A percentile compares a stretch with the other conserved stretches of the same genome.
Conservation (phyloP, 257 asterid species). For the Nicotiana tomentosiformis region DNA sequence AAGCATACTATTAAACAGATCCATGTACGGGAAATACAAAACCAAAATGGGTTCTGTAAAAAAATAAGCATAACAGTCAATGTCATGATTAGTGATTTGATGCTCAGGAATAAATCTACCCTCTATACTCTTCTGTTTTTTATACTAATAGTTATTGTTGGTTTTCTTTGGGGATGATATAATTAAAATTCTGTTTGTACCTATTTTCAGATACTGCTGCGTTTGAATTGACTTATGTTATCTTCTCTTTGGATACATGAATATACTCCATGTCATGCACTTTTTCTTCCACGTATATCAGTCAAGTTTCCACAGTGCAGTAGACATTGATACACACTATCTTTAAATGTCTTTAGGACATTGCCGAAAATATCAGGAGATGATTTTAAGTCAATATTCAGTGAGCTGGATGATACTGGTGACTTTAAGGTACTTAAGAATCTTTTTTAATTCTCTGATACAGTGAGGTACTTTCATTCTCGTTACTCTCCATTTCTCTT, state of each 20-base stretch:
- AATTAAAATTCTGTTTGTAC: not conserved
- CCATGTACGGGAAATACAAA: not conserved
- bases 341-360: slow-evolving; percentile 43
- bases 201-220: not conserved
- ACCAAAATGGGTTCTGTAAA: not conserved
- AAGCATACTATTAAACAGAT: not conserved
- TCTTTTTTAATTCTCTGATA: slow-evolving; percentile 11
- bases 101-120: not conserved
- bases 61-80: not conserved
- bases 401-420: slow-evolving; percentile 85
- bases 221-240: not conserved
- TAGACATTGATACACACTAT: not conserved
- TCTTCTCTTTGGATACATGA: not conserved
- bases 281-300: not conserved
- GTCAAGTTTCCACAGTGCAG: not conserved
- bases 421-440: slow-evolving; percentile 67
- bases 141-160: not conserved
- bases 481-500: not conserved
- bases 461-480: not conserved
- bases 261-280: not conserved
- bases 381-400: slow-evolving; percentile 82
- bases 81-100: not conserved
- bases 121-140: not conserved
- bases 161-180: not conserved
- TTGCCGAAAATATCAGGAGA: slow-evolving; percentile 88